Conservation (phyloP, 371 early-diverging fungal genomes). For the Smittium mucronatum region DNA sequence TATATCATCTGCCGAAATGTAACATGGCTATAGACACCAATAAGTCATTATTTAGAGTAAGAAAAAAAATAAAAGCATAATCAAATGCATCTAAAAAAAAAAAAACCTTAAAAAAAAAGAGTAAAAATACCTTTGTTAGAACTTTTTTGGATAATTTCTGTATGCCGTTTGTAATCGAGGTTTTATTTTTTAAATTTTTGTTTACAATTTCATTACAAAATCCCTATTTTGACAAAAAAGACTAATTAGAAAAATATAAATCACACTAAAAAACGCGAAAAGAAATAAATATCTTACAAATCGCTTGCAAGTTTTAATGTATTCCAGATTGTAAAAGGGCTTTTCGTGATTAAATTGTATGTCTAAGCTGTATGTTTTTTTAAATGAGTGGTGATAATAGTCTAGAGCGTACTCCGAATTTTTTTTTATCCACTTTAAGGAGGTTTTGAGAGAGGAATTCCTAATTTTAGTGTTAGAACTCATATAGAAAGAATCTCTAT, state of each 20-base stretch:
- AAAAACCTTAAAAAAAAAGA: too few species aligned
- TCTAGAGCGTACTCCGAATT: not conserved
- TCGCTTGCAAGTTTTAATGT: not conserved
- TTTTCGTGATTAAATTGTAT: not conserved
- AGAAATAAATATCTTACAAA: too few species aligned
- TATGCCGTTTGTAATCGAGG: not conserved
- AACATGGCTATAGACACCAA: not conserved
- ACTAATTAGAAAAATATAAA: too few species aligned
- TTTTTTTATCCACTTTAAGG: not conserved
- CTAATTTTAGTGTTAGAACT: not conserved
- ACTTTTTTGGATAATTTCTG: not conserved
- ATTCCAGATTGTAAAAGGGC: not conserved
- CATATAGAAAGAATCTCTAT: not conserved
- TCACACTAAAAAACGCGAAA: too few species aligned
- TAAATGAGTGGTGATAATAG: not conserved
- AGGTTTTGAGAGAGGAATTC: not conserved
- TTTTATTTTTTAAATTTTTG: not conserved
- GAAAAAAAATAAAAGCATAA: too few species aligned
- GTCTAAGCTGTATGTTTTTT: not conserved
- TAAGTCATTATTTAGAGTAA: too few species aligned
- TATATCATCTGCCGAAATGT: not conserved
- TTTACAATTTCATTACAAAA: conserved; percentile 1
- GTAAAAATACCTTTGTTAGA: too few species aligned
- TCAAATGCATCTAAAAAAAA: too few species aligned
- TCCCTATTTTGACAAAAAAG: too few species aligned